Conservation (phyloP, 2,329 filamentous ascomycete genomes). For the Clonostachys solani region DNA sequence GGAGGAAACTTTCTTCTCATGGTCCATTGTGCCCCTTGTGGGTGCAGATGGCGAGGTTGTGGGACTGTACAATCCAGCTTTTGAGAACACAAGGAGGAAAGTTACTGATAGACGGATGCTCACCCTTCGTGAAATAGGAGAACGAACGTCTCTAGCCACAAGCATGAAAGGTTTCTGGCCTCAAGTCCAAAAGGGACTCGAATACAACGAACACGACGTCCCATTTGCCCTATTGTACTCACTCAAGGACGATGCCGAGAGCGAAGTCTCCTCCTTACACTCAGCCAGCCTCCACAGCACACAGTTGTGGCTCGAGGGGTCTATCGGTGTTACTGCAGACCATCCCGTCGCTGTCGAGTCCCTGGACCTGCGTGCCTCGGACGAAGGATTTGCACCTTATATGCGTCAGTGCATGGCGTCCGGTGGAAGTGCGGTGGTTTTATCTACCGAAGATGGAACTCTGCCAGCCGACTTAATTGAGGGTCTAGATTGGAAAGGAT, state of each 20-base stretch:
- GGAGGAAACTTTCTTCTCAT: slow-evolving; percentile 80
- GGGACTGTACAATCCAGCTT: slow-evolving; percentile 75
- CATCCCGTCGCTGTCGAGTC: slow-evolving; percentile 57
- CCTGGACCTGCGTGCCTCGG: slow-evolving; percentile 66
- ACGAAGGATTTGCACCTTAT: slow-evolving; percentile 70
- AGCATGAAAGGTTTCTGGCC: slow-evolving; percentile 72
- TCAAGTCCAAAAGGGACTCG: slow-evolving; percentile 63
- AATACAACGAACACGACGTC: slow-evolving; percentile 71
- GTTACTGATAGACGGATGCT: slow-evolving; percentile 78
- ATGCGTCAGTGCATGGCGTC: slow-evolving; percentile 71
- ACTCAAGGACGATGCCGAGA: slow-evolving; percentile 65
- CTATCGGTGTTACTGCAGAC: slow-evolving; percentile 61
- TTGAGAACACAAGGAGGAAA: slow-evolving; percentile 75
- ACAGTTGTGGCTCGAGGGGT: slow-evolving; percentile 66
- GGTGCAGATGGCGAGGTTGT: slow-evolving; percentile 70
- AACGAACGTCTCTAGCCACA: slow-evolving; percentile 68
- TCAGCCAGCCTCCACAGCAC: slow-evolving; percentile 62
- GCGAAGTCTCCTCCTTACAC: slow-evolving; percentile 67
- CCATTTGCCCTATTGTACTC: slow-evolving; percentile 78
- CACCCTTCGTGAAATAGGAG: slow-evolving; percentile 72
- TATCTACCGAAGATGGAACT: slow-evolving; percentile 63
- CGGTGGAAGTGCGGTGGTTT: slow-evolving; percentile 59
- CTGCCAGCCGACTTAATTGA: slow-evolving; percentile 61
- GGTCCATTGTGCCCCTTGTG: slow-evolving; percentile 75
- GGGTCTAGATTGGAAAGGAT: slow-evolving; percentile 66